phyloP scores from a whole-genome alignment of 2,329 filamentous ascomycete species.

The Aspergillus vadensis region DNA sequence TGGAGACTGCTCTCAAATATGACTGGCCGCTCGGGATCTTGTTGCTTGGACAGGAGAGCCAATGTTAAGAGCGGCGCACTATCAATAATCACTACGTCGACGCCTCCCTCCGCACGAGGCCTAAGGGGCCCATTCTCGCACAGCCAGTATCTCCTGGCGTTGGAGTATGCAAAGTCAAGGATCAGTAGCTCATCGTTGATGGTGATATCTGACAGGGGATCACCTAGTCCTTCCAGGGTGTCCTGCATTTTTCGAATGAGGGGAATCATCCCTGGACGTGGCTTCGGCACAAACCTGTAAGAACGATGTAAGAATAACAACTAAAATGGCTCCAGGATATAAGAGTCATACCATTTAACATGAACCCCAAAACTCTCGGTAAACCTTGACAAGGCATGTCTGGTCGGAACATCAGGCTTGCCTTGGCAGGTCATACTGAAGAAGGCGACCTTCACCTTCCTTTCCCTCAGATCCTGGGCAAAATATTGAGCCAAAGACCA shows the following conservation, averaged over 20 bases:
- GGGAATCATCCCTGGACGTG: conserved; percentile 72
- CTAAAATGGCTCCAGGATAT: neutral
- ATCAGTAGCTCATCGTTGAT: conserved; percentile 62
- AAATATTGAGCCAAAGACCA: conserved; percentile 66
- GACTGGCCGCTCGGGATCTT: conserved; percentile 70
- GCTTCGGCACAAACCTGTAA: conserved; percentile 67
- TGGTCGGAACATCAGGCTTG: conserved; percentile 73
- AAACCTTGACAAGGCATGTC: conserved; percentile 72
- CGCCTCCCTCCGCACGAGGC: conserved; percentile 65
- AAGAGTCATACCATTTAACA: conserved; percentile 64
- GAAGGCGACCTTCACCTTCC: conserved; percentile 69
- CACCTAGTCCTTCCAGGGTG: conserved; percentile 74
- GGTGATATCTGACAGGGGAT: conserved; percentile 62
- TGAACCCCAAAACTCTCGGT: conserved; percentile 65
- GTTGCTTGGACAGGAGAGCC: conserved; percentile 69
- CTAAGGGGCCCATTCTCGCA: conserved; percentile 65
- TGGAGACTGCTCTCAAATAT: conserved; percentile 80
- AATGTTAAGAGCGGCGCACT: conserved; percentile 78
- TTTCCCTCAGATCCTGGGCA: conserved; percentile 60
- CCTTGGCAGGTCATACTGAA: conserved; percentile 77
- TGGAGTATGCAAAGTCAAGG: conserved; percentile 68
- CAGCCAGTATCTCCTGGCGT: conserved; percentile 73
- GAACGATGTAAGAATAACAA: neutral
- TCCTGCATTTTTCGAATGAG: conserved; percentile 85
- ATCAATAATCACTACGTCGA: conserved; percentile 73